Conservation (phyloP, 139 green algal genomes). For the Chlorella ohadii region DNA sequence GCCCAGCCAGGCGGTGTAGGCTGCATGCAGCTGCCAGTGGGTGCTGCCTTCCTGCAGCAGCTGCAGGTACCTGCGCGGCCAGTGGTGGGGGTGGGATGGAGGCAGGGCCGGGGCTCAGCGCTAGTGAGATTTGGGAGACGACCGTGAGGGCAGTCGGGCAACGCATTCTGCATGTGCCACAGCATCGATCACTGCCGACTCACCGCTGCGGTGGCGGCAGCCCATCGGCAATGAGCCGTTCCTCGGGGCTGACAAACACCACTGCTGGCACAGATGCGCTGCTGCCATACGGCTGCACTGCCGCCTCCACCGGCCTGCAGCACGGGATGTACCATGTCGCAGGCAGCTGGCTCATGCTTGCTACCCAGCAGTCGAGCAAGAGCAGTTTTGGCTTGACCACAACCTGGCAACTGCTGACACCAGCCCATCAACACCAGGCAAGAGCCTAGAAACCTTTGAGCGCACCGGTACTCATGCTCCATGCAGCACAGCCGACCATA, state of each 20-base stretch:
- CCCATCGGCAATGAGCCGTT: constrained; percentile 40
- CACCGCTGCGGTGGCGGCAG: constrained; percentile 46
- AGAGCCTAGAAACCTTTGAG: background rate
- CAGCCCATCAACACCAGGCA: background rate
- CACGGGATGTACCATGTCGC: background rate
- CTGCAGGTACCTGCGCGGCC: constrained; percentile 52
- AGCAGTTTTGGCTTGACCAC: too few relatives aligned
- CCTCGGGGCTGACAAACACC: constrained; percentile 57
- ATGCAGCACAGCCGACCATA: constrained; percentile 53
- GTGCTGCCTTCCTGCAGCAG: constrained; percentile 48
- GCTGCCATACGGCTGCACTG: constrained; percentile 35
- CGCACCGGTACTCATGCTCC: constrained; percentile 68
- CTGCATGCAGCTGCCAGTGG: constrained; percentile 47
- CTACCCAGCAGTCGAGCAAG: too few relatives aligned
- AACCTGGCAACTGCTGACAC: too few relatives aligned
- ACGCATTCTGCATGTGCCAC: background rate
- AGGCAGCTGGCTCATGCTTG: too few relatives aligned
- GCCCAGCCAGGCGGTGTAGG: constrained; percentile 52
- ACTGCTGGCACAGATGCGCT: constrained; percentile 37
- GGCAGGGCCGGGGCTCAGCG: too few relatives aligned
- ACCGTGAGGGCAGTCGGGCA: too few relatives aligned
- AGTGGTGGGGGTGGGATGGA: background rate
- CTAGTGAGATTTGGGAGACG: too few relatives aligned
- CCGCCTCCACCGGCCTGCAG: constrained; percentile 54
- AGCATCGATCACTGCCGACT: background rate